A percentile compares a stretch with the other conserved stretches of the same genome.
These are phyloP conservation scores for Lepiota venenata DNA, from an alignment of 768 basidiomycete genomes.

Conservation along the genomic window DNA sequence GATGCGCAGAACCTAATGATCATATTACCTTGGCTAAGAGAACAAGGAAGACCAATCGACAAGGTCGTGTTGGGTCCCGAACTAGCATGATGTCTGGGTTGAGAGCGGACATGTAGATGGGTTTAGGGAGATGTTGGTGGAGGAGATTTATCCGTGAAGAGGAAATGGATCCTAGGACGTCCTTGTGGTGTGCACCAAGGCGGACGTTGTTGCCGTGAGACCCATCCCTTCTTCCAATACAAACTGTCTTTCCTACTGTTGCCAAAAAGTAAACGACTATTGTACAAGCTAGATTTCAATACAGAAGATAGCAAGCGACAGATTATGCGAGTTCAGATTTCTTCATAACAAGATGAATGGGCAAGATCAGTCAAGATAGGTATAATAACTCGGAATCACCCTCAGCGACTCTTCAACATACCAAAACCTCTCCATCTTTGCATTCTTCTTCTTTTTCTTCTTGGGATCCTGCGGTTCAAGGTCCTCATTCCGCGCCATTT, in stretches of 20 bases:
- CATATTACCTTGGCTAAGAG: constrained; percentile 3
- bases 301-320: neutral
- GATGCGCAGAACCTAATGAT: constrained; percentile 9
- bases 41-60: constrained; percentile 1
- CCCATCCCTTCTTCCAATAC: too few relatives aligned
- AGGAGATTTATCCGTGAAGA: constrained; percentile 3
- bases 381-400: constrained; percentile 37
- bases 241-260: too few relatives aligned
- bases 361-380: constrained; percentile 9
- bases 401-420: constrained; percentile 39
- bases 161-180: neutral
- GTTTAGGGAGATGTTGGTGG: constrained; percentile 1
- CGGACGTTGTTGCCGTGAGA: constrained; percentile 1
- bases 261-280: too few relatives aligned
- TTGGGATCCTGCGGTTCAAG: constrained; percentile 20
- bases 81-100: neutral
- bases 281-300: neutral
- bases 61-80: constrained; percentile 4
- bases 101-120: constrained; percentile 7
- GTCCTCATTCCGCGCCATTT: constrained; percentile 43
- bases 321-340: neutral
- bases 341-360: too few relatives aligned
- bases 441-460: constrained; percentile 36
- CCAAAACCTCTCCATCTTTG: constrained; percentile 36
- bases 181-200: constrained; percentile 1